Base-by-base conservation (phyloP, 2,329 filamentous ascomycete genomes). In the Aspergillus neoniger region DNA sequence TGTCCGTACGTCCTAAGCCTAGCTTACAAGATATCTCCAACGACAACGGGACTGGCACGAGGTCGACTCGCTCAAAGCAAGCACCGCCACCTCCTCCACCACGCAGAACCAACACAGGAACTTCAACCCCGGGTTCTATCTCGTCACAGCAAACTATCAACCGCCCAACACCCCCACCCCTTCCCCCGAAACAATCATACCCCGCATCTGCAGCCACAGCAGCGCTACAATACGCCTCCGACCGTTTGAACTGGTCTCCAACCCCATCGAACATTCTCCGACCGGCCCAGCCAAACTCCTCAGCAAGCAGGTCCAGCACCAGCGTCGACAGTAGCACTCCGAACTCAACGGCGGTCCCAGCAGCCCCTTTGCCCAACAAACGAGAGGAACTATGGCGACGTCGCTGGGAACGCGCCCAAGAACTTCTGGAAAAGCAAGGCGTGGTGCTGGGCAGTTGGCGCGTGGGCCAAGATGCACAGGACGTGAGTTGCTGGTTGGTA, bases 361-460 rank as follows among this genome's bases (percentile, higher is more conserved):
- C 71, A 12, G 65, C 71, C 2, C 70, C 77, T 0, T 67, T 78
- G 2, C 74, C 76, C 4, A 81, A 77, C 55, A 82, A 80, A 59
- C 79, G 80, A 8, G 77, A 82, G 58, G 81, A 82, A 58, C 67
- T 81, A 8, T 83, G 81, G 81, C 72, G 73, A 44, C 75, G 80
- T 25, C 75, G 81, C 32, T 83, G 80, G 81, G 76, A 74, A 44
- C 71, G 78, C 4, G 79, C 81, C 0, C 76, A 76, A 28, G 75
- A 78, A 4, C 74, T 80, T 15, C 71, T 83, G 38, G 70, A 74
- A 2, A 66, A 75, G 5, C 70, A 77, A 17, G 78, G 77, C 1
- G 79, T 83, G 19, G 70, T 80, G 9, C 65, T 83, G 19, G 71
- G 74, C 41, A 78, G 73, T 60, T 83, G 81, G 81, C 75, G 79